Base-by-base conservation (phyloP, 192 early-diverging fungal genomes). In the Coemansia sp. region DNA sequence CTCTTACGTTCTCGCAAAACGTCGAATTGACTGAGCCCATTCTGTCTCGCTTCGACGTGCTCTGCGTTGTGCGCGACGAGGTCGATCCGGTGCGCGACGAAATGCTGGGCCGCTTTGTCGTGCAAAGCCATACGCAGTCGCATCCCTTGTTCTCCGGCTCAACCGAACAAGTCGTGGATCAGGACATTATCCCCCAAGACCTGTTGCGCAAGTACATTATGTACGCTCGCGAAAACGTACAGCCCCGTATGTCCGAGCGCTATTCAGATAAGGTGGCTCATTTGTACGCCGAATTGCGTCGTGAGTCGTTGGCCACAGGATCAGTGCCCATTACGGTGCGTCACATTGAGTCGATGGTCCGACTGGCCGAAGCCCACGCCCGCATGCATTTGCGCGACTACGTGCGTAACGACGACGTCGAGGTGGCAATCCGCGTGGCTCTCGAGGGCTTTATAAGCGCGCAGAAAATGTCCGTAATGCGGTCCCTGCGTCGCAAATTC, bases 11-110 rank as follows among this genome's bases (percentile, higher is more conserved):
- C 61, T 93, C 93, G 37, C 90, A 94, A 73, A 99, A 99, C 67
- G 97, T 99, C 19, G 94, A 99, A 75, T 81, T 99, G 64, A 99
- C 97, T 0, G 97, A 99, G 68, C 97, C 97, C 16, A 99, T 99
- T 67, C 69, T 99, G 67, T 99, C 97, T 22, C 95, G 97, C 71
- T 98, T 98, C 62, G 97, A 98, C 81, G 86, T 96, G 2, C 85
- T 99, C 1, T 96, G 94, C 71, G 97, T 99, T 8, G 95, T 99
- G 25, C 88, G 93, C 64, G 97, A 99, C 80, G 85, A 85, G 51
- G 89, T 94, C 49, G 91, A 99, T 61, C 93, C 95, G 0, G 85
- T 92, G n/a, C 74, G 84, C 48, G 97, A 99, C 74, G 92, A 95
- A 65, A 82, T 88, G 57, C 84, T 99, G 10, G 97, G 94, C 47